phyloP scores from a whole-genome alignment of 495 filamentous ascomycete genomes.

The Achaetomiella virescens region DNA sequence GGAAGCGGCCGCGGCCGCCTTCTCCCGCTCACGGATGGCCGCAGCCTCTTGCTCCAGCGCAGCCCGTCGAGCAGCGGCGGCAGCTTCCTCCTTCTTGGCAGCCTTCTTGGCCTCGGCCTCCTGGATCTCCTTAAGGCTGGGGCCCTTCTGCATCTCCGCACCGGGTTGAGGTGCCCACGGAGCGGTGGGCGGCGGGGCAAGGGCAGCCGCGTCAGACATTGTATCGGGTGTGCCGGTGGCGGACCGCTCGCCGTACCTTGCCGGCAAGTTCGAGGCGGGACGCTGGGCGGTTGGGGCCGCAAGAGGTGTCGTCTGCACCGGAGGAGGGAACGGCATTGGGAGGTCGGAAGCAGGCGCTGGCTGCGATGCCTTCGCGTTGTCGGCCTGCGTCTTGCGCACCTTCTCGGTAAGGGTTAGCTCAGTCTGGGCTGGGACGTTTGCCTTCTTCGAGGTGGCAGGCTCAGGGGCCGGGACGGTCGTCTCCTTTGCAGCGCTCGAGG shows the following conservation, averaged over 20 bases:
- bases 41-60: conserved; percentile 71
- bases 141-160: conserved; percentile 69
- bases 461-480: not conserved
- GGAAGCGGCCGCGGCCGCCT: conserved; percentile 51
- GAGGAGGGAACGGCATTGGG: conserved; percentile 66
- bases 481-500: not conserved
- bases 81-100: conserved; percentile 81
- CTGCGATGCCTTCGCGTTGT: conserved; percentile 55
- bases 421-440: not conserved
- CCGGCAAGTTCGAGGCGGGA: conserved; percentile 74
- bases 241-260: conserved; percentile 65
- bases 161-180: conserved; percentile 87
- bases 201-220: conserved; percentile 30
- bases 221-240: conserved; percentile 66
- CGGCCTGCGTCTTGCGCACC: conserved; percentile 68
- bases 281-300: conserved; percentile 84
- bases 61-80: conserved; percentile 71
- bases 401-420: conserved; percentile 75
- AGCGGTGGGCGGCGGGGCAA: conserved; percentile 61
- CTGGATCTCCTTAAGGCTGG: conserved; percentile 94
- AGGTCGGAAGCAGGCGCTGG: conserved; percentile 52
- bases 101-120: conserved; percentile 90
- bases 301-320: conserved; percentile 66
- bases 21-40: conserved; percentile 47
- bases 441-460: conserved; percentile 11